Evolutionary conservation across 352 stramenopile species (phyloP), one percentile per base, ranked within the genome.

Genomic region (Globisporangium nodosum): DNA sequence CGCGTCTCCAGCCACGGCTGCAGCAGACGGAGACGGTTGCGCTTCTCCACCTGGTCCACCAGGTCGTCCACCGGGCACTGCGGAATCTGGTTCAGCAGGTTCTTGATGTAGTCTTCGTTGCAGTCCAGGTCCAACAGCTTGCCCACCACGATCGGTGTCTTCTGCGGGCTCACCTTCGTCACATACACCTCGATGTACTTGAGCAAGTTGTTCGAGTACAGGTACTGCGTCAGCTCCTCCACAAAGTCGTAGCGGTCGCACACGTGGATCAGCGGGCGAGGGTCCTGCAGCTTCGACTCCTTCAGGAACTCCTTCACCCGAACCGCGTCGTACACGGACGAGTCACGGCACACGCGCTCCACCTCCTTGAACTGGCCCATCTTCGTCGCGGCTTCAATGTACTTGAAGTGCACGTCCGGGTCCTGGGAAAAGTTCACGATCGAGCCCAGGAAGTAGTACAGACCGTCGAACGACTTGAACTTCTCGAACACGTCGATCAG

Each of bases 141-240:
- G 77, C 97, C 98, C 53, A 99, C 92, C 15, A 99, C 97, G 69
- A 96, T 84, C 21, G 97, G 97, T 7, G 97, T 99, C 87, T 99
- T 99, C 61, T 98, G 87, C 8, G 97, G 97, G 61, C 94, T 98
- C 21, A 94, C 85, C 72, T 98, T 98, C 39, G 93, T 98, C 52
- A 98, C 96, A 75, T 99, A 99, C 61, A 99, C 97, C 73, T 99
- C 98, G 68, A 99, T 99, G 84, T 99, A 99, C 84, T 99, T 98
- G 60, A 98, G 82, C 55, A 99, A 73, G 78, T 98, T 99, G 90
- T 99, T 99, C 52, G 96, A 93, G 88, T 99, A 99, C 55, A 99
- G 69, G 81, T 99, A 99, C 62, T 98, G 95, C 40, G 98, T 99
- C 68, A 99, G 81, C 69, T 99, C 98, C 60, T 99, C 97, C 48